A percentile compares a stretch with the other conserved stretches of the same genome.
Evolutionary conservation across 768 basidiomycete genomes (phyloP).

Genomic region (Pisolithus microcarpus): DNA sequence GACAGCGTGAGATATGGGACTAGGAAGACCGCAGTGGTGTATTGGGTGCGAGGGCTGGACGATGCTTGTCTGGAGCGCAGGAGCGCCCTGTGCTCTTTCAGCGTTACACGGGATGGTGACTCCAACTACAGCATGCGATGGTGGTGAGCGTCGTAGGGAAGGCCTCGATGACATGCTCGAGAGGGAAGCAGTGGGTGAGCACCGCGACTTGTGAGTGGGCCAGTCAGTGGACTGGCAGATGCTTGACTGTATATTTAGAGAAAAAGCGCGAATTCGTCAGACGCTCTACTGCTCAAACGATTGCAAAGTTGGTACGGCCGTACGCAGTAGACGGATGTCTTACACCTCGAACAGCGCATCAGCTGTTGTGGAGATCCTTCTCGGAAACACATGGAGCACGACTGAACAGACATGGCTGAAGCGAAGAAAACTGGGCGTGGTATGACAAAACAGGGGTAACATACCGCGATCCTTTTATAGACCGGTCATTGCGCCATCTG

Average conservation of each 20-base stretch:
- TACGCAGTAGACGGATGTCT: conserved; percentile 19
- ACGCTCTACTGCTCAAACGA: too few relatives aligned
- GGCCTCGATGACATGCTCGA: not conserved
- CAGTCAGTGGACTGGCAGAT: conserved; percentile 21
- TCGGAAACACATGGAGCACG: conserved; percentile 10
- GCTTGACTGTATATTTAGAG: conserved; percentile 12
- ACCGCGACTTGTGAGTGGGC: conserved; percentile 13
- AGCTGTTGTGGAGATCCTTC: conserved; percentile 10
- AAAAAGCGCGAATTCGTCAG: not conserved
- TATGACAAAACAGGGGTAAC: too few relatives aligned
- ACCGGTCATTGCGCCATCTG: too few relatives aligned
- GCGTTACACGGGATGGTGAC: conserved; percentile 19
- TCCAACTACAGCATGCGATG: conserved; percentile 9
- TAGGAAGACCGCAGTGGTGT: conserved; percentile 16
- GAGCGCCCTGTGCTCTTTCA: conserved; percentile 18
- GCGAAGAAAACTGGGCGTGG: not conserved
- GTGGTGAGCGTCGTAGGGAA: not conserved
- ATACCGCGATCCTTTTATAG: too few relatives aligned
- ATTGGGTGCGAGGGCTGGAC: conserved; percentile 20
- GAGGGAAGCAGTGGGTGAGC: not conserved
- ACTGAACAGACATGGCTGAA: not conserved
- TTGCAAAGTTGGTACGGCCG: not conserved
- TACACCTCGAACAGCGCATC: conserved; percentile 24
- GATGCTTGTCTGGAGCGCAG: conserved; percentile 14
- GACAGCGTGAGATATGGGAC: conserved; percentile 21